Evolutionary conservation across 305 asterid species (phyloP).

Genomic region (Fraxinus latifolia): DNA sequence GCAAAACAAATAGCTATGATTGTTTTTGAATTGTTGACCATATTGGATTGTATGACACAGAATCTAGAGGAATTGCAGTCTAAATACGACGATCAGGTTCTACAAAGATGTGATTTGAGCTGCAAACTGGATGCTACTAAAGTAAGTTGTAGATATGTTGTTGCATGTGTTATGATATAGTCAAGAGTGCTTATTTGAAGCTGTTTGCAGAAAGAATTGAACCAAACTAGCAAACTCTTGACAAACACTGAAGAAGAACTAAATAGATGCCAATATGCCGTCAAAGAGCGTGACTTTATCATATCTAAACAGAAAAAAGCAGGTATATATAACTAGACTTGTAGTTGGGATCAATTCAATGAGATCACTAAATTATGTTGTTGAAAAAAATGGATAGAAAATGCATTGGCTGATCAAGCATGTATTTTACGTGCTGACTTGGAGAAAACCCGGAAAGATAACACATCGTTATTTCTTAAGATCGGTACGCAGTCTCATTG

Average conservation of each 20-base stretch:
- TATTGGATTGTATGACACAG: conserved; percentile 34
- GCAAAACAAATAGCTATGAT: background rate
- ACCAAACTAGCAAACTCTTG: conserved; percentile 48
- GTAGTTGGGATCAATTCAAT: background rate
- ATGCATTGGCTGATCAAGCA: conserved; percentile 73
- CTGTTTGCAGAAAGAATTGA: conserved; percentile 55
- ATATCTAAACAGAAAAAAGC: conserved; percentile 78
- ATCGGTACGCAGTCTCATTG: conserved; percentile 40
- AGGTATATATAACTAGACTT: conserved; percentile 33
- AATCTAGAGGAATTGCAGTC: conserved; percentile 55
- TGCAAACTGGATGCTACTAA: conserved; percentile 50
- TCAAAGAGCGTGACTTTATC: conserved; percentile 67
- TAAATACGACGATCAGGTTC: conserved; percentile 49
- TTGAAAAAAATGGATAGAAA: conserved; percentile 43
- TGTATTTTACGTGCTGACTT: conserved; percentile 62
- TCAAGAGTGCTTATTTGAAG: conserved; percentile 28
- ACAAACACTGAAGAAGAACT: conserved; percentile 55
- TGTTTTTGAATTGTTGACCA: background rate
- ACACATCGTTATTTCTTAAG: conserved; percentile 52
- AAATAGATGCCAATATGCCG: conserved; percentile 43
- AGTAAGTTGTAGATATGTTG: conserved; percentile 27
- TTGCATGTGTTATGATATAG: background rate
- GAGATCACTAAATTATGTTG: conserved; percentile 8
- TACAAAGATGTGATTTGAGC: conserved; percentile 46
- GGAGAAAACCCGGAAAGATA: conserved; percentile 62